Evolutionary conservation across 179 eudicot genomes (phyloP), one percentile per base, ranked within the genome.

Genomic region (Actinidia chinensis): DNA sequence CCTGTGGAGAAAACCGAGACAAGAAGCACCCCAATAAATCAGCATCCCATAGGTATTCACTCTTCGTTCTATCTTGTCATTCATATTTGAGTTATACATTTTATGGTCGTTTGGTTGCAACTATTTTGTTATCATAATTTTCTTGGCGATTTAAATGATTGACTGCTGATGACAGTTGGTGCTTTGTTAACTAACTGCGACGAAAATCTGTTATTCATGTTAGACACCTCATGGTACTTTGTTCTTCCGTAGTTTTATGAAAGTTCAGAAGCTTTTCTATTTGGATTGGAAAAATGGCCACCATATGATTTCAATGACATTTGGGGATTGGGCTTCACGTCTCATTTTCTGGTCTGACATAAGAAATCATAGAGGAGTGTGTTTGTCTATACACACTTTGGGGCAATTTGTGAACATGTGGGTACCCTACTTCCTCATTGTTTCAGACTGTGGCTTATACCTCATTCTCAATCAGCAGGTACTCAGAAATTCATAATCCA

Each of bases 21-120:
- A 87, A 85, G 90, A 85, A 72, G 70, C 88, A 36, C 76, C 91
- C 43, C 81, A 90, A 64, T 88, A 92, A 91, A 81, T 86, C 91
- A 44, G 28, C 91, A 58, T 86, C 94, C 55, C 73, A 84, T 82
- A 85, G 86, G 86, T 88, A 43, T 71, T 82, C 23, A 17, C 52
- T 71, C 61, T 70, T 44, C 8, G 9, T 14, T 74, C 11, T n/a
- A n/a, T n/a, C 61, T 6, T 74, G 8, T 33, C 13, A 17, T 44
- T 68, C 66, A 23, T 56, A 40, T 25, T 36, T 55, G 42, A 13
- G 52, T 23, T 48, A 44, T 60, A 12, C 0, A 59, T 22, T 1
- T 44, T 20, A 22, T 59, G n/a, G n/a, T 14, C 18, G 18, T 40
- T 13, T n/a, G 36, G 9, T 74, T 46, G 73, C 13, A 40, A 14